Percentiles rank a stretch among this genome's conserved stretches.
Conservation (phyloP, 352 stramenopile genomes). For the Thalassiosira mediterranea region DNA sequence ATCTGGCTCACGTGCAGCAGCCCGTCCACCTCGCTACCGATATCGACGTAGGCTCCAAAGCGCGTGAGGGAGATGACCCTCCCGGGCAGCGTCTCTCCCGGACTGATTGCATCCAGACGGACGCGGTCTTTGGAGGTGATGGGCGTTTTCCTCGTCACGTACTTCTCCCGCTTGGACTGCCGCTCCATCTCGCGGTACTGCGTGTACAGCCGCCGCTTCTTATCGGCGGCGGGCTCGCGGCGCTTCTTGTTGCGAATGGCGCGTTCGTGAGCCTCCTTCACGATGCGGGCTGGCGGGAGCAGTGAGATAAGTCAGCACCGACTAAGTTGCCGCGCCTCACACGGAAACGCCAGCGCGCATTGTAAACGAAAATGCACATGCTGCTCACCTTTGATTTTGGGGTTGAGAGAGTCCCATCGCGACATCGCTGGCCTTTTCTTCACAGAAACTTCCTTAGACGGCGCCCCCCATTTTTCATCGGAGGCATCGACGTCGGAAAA, state of each 20-base stretch:
- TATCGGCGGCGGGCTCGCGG: constrained; percentile 62
- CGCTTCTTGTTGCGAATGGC: constrained; percentile 78
- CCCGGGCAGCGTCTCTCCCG: constrained; percentile 60
- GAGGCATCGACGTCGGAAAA: constrained; percentile 28
- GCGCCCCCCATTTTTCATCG: constrained; percentile 12
- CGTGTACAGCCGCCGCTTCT: constrained; percentile 65
- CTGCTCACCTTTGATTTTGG: constrained; percentile 71
- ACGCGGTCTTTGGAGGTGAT: constrained; percentile 49
- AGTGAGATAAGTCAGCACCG: too few relatives aligned
- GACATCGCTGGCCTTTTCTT: constrained; percentile 12
- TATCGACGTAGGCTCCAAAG: constrained; percentile 79
- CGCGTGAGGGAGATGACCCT: constrained; percentile 77
- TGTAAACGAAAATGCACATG: too few relatives aligned
- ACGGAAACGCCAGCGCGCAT: too few relatives aligned
- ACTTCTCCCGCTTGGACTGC: constrained; percentile 57
- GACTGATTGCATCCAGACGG: constrained; percentile 47
- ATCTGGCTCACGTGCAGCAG: constrained; percentile 83
- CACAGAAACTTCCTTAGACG: background rate
- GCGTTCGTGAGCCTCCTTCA: constrained; percentile 65
- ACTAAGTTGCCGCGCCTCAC: too few relatives aligned
- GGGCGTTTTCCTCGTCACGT: constrained; percentile 47
- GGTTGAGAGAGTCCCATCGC: constrained; percentile 73
- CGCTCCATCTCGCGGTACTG: constrained; percentile 55
- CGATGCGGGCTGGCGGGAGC: constrained; percentile 58
- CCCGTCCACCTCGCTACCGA: constrained; percentile 78